Base-by-base conservation (phyloP, 1,139 yeast genomes). In the Yamadazyma oceani region DNA sequence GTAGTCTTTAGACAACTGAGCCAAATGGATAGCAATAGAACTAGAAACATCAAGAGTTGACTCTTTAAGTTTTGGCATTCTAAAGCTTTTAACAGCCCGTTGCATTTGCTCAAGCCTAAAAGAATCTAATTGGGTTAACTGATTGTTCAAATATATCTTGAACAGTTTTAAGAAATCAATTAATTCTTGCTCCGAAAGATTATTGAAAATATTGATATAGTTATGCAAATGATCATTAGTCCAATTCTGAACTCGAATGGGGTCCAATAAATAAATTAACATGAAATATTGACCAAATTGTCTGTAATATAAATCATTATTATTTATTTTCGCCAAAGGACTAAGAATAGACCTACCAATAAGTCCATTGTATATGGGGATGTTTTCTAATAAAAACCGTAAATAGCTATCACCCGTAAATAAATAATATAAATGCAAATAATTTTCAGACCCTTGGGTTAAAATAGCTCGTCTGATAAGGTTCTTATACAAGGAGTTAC, bases 271-370 rank as follows among this genome's bases (percentile, higher is more conserved):
- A 2, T 37, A 25, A 4, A 51, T 21, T 10, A 48, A 36, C 0
- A 54, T 41, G 32, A 56, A 42, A 40, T 54, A 55, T 36, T 55
- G 62, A 3, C 53, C 46, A 32, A 58, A 57, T 34, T 56, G 60
- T 5, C 45, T 29, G 24, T 37, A 36, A 10, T 46, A 35, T 7
- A 42, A 21, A 26, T 41, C 42, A 17, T 26, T 25, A 9, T 34
- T 19, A 9, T 33, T 40, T 15, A 7, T 16, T 12, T 22, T 11
- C 2, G 14, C 2, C 22, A 41, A 17, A 3, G 8, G 5, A 2
- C 17, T 28, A 11, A 19, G 2, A 5, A 32, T 19, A 3, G 16
- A 14, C 5, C 31, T 35, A 12, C 41, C 39, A 8, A 36, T 21
- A 21, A 53, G 21, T 14, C 32, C 30, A 7, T 37, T 29, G 33